Evolutionary conservation across 225 moss, liverwort and hornwort species (phyloP), one percentile per base, ranked within the genome.

Genomic region (Bryoerythrophyllum caledonicum): DNA sequence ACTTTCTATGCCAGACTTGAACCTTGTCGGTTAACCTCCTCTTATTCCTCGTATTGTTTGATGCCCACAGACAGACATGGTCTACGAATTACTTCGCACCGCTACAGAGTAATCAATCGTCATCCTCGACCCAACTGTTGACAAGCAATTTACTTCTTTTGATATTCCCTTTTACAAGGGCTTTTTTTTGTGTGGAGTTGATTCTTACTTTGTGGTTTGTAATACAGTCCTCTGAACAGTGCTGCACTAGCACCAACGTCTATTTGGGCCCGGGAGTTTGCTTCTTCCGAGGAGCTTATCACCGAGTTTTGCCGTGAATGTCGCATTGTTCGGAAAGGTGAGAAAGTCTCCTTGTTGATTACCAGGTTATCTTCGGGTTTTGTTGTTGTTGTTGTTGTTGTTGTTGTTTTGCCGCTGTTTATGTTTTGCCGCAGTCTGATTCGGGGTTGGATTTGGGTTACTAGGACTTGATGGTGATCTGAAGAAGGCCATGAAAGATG

Each of bases 401-500:
- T 38, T 38, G 38, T 8, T 38, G 38, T 8, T 21, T 48, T 57
- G 65, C 21, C 23, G 12, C 56, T 46, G 2, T 4, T 38, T 16
- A 15, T 55, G 17, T 8, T n/a, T n/a, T n/a, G n/a, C n/a, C 58
- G 34, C n/a, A 28, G 11, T 57, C 16, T 71, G 65, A 66, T 46
- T 41, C 19, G 21, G 41, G 15, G 44, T 43, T 74, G 62, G 28
- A 24, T 62, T 40, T n/a, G 41, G 30, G 56, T 46, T 46, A 56
- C 15, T 75, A 94, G 93, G 93, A 57, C 88, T 94, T 43, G 85
- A 90, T 80, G 91, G 93, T 28, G 93, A 94, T 81, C 70, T 94
- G 62, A 79, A 88, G 76, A 94, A 94, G 70, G 93, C 93, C 52
- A 94, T 94, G 90, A 94, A 88, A 75, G 93, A 94, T 70, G 93